Evolutionary conservation across 306 rosid genomes (phyloP).

Genomic region (Acacia melanoxylon): DNA sequence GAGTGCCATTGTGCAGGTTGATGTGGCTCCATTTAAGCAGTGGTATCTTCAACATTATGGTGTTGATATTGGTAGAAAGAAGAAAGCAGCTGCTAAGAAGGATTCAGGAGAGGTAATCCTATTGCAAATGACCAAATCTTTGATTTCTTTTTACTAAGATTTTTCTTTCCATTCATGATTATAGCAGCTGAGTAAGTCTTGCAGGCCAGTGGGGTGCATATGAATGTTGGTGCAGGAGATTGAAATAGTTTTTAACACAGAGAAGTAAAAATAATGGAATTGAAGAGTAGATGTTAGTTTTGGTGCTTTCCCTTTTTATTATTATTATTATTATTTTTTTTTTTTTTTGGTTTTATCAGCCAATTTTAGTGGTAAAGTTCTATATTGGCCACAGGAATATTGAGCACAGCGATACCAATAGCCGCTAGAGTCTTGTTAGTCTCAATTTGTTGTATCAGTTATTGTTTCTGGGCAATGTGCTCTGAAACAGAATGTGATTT

Average conservation of each 20-base stretch:
- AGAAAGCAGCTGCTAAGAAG: constrained; percentile 51
- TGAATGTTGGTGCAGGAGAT: neutral
- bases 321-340: too few species aligned
- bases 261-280: neutral
- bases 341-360: too few species aligned
- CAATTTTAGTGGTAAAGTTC: too few species aligned
- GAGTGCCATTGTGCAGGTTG: constrained; percentile 58
- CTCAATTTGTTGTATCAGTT: too few species aligned
- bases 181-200: neutral
- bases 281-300: too few species aligned
- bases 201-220: neutral
- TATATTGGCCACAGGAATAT: too few species aligned
- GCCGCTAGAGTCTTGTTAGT: too few species aligned
- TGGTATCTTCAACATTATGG: constrained; percentile 70
- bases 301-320: too few species aligned
- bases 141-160: neutral
- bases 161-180: neutral
- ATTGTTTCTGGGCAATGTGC: too few species aligned
- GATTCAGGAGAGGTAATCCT: constrained; percentile 41
- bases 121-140: neutral
- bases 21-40: constrained; percentile 65
- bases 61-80: constrained; percentile 56
- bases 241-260: too few species aligned
- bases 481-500: too few species aligned
- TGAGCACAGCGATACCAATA: too few species aligned